Evolutionary conservation across 768 basidiomycete genomes (phyloP).

Genomic region (Mycena olivaceomarginata): DNA sequence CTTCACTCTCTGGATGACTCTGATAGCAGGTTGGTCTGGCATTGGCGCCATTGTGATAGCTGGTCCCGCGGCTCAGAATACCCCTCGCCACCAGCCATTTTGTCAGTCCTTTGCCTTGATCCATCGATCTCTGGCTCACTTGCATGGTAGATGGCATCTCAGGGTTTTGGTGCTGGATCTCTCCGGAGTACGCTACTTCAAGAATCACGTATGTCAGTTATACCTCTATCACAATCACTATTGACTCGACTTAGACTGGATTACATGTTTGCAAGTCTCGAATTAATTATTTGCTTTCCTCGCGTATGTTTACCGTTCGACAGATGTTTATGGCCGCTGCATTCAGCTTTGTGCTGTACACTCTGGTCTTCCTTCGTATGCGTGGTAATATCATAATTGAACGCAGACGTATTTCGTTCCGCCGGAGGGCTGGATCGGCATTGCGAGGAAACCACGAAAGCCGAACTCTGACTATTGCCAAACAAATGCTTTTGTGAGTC

Average conservation of each 20-base stretch:
- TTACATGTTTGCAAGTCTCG: constrained; percentile 67
- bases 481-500: constrained; percentile 70
- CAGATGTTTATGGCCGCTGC: constrained; percentile 72
- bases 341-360: constrained; percentile 66
- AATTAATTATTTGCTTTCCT: not conserved
- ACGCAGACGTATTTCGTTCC: constrained; percentile 56
- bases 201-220: constrained; percentile 62
- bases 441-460: constrained; percentile 51
- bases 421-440: constrained; percentile 38
- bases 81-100: constrained; percentile 62
- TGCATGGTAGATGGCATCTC: constrained; percentile 65
- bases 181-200: constrained; percentile 61
- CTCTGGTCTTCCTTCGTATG: constrained; percentile 67
- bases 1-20: constrained; percentile 57
- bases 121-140: constrained; percentile 4
- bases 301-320: constrained; percentile 12
- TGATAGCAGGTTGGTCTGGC: constrained; percentile 66
- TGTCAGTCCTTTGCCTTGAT: constrained; percentile 57
- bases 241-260: constrained; percentile 60
- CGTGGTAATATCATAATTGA: constrained; percentile 67
- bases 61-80: constrained; percentile 64
- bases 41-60: constrained; percentile 64
- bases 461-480: constrained; percentile 58
- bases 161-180: constrained; percentile 76
- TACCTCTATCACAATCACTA: not conserved